These are phyloP conservation scores for Aurinia saxatilis DNA, from an alignment of 345 rosid species.

Conservation along the genomic window DNA sequence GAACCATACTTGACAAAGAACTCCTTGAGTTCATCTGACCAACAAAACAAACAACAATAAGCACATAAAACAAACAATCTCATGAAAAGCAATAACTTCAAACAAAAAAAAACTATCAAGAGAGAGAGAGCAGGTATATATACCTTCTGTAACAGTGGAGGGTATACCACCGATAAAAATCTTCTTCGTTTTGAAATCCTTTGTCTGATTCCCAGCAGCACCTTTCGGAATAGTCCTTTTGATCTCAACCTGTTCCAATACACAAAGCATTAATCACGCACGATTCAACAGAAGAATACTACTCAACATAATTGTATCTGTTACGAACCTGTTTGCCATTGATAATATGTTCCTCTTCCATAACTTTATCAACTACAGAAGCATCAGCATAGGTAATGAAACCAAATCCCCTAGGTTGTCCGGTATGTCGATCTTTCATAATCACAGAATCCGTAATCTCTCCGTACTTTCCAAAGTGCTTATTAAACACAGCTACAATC, in stretches of 20 bases:
- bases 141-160: constrained; percentile 67
- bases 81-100: background rate
- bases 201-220: constrained; percentile 43
- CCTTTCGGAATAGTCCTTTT: constrained; percentile 94
- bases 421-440: constrained; percentile 80
- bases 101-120: background rate
- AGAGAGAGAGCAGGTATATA: background rate
- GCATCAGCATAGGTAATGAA: constrained; percentile 88
- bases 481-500: constrained; percentile 53
- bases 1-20: constrained; percentile 78
- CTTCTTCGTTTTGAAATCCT: constrained; percentile 80
- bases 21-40: constrained; percentile 65
- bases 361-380: constrained; percentile 77
- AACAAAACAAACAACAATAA: constrained; percentile 5
- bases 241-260: constrained; percentile 66
- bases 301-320: background rate
- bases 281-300: background rate
- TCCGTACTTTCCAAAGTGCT: constrained; percentile 78
- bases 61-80: background rate
- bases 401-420: constrained; percentile 89
- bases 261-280: background rate
- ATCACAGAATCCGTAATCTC: constrained; percentile 85
- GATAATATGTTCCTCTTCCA: constrained; percentile 61
- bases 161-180: constrained; percentile 96
- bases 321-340: constrained; percentile 82